These are phyloP conservation scores for Anthracocystis walkeri DNA, from an alignment of 1,284 basidiomycete genomes.

Conservation along the genomic window DNA sequence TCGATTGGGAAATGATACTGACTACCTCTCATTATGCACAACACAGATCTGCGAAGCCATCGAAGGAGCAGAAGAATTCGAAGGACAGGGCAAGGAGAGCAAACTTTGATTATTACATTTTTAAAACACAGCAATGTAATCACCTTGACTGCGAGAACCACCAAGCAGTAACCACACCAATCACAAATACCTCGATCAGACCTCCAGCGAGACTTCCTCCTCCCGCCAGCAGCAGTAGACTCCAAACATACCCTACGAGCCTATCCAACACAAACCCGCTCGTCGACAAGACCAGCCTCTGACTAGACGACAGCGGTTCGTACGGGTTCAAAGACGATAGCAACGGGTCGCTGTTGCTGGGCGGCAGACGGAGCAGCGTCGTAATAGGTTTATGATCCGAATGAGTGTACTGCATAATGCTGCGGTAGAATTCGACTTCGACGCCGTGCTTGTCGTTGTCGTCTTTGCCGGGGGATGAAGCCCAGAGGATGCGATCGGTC, in stretches of 20 bases:
- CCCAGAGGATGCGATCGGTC: constrained; percentile 93
- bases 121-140: not conserved
- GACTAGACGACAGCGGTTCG: constrained; percentile 20
- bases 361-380: constrained; percentile 62
- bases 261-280: constrained; percentile 78
- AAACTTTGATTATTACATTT: constrained; percentile 27
- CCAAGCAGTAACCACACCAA: constrained; percentile 53
- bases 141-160: constrained; percentile 44
- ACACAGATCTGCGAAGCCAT: constrained; percentile 53
- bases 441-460: constrained; percentile 43
- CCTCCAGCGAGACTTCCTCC: constrained; percentile 74
- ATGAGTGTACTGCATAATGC: constrained; percentile 65
- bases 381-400: constrained; percentile 70
- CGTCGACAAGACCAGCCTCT: constrained; percentile 58
- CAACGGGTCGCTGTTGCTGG: constrained; percentile 72
- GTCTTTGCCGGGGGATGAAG: constrained; percentile 63
- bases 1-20: not conserved
- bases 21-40: not conserved
- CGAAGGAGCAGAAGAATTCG: constrained; percentile 57
- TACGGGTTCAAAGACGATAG: constrained; percentile 72
- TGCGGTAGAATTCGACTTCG: constrained; percentile 65
- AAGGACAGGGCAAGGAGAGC: constrained; percentile 41
- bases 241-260: constrained; percentile 80
- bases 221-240: constrained; percentile 78
- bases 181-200: constrained; percentile 51